Evolutionary conservation across 176 grass and related monocot species (phyloP), one percentile per base, ranked within the genome.

Genomic region (Zoysia japonica): DNA sequence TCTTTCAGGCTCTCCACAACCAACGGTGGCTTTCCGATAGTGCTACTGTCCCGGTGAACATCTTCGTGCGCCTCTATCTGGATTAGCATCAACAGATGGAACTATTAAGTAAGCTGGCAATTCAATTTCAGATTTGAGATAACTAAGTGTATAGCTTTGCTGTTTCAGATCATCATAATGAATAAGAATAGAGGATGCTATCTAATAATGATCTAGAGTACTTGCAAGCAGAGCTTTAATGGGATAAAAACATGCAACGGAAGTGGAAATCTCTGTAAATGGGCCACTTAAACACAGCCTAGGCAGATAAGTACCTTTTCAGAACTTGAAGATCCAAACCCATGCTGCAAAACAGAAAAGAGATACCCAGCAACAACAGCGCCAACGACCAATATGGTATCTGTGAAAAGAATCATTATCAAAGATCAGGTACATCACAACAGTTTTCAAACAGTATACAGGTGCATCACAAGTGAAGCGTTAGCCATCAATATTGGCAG

Each of bases 361-460:
- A 99, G 61, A 80, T 99, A 99, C 82, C 96, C 96, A 52, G 90
- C 90, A 62, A 93, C 85, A 73, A 99, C 89, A 61, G 92, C 96
- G 77, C 88, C 96, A 68, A 99, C 79, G 35, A 99, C 92, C 78
- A 99, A 74, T 80, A 91, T 85, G 72, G 93, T 78, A 91, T 99
- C 92, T 99, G 90, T 70, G 40, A 78, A 43, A 89, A 89, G 16
- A 19, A 88, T 80, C 38, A 80, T 57, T 59, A 61, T 19, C 36
- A 59, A 81, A 20, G 36, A 77, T 77, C 15, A 81, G 61, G 6
- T 70, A 84, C 35, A 6, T 17, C 70, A 56, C 49, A 63, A 35
- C 6, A 65, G 2, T 44, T 47, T 68, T 8, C 15, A 85, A 63
- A 64, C 7, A 47, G 13, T n/a, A 54, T 28, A 65, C 3, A 65